Percentiles rank a stretch among this genome's conserved stretches.
phyloP scores from a whole-genome alignment of 441 rosid species.

The Arabidopsis lyrata region DNA sequence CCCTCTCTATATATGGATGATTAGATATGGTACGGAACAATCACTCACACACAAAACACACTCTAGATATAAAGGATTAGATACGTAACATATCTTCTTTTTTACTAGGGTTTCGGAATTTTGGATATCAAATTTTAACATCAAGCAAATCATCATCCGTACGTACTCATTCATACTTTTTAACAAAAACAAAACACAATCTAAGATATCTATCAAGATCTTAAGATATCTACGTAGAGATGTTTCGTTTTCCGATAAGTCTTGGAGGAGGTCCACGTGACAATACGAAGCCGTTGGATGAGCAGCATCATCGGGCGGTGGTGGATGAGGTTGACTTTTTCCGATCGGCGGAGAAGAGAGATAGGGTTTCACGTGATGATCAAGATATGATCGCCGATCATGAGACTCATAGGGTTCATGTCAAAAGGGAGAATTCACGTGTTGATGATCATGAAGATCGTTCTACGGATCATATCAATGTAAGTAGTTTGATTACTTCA shows the following conservation, averaged over 20 bases:
- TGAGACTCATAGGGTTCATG: constrained; percentile 40
- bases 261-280: constrained; percentile 46
- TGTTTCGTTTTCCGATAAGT: constrained; percentile 66
- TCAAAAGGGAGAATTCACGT: constrained; percentile 58
- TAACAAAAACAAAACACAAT: no score
- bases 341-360: constrained; percentile 52
- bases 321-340: constrained; percentile 84
- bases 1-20: constrained; percentile 58
- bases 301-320: constrained; percentile 44
- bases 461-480: constrained; percentile 61
- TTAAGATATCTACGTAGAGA: neutral
- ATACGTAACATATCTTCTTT: constrained; percentile 30
- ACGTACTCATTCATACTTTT: no score
- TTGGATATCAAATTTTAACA: constrained; percentile 5
- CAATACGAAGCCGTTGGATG: constrained; percentile 29
- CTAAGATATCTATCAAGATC: constrained; percentile 11
- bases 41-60: constrained; percentile 25
- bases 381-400: constrained; percentile 19
- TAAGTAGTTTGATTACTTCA: constrained; percentile 42
- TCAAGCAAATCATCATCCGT: neutral
- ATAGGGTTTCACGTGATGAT: constrained; percentile 35
- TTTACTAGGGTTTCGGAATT: constrained; percentile 32
- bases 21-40: constrained; percentile 63
- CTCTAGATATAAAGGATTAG: constrained; percentile 7
- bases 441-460: constrained; percentile 42